Percentiles rank a stretch among this genome's conserved stretches.
These are phyloP conservation scores for Diplocarpon rosae DNA, from an alignment of 2,329 filamentous ascomycete genomes.

Conservation along the genomic window DNA sequence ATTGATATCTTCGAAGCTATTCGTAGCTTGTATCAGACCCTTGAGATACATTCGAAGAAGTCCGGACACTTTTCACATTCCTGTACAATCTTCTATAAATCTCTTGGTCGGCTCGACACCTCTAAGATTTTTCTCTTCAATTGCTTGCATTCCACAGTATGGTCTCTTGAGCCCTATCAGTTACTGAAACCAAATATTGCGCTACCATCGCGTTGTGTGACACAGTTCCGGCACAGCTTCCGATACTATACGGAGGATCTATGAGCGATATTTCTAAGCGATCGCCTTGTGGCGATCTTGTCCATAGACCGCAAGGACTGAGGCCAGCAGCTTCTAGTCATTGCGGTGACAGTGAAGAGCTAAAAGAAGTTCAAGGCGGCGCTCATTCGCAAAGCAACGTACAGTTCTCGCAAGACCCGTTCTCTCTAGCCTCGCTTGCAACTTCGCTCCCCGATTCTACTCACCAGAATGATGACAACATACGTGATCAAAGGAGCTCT, in stretches of 20 bases:
- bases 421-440: constrained; percentile 20
- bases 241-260: constrained; percentile 6
- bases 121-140: too few species aligned
- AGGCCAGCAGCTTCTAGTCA: constrained; percentile 1
- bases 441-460: constrained; percentile 19
- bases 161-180: too few species aligned
- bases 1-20: background rate
- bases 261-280: constrained; percentile 18
- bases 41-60: background rate
- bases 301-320: constrained; percentile 7
- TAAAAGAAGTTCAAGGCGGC: constrained; percentile 2
- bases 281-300: constrained; percentile 10
- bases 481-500: constrained; percentile 14
- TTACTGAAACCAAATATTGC: too few species aligned
- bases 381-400: constrained; percentile 7
- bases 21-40: background rate
- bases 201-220: too few species aligned
- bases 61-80: background rate
- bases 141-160: too few species aligned
- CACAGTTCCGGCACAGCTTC: too few species aligned
- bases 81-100: background rate
- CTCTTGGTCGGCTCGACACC: background rate
- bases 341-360: constrained; percentile 5
- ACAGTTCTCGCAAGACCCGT: constrained; percentile 15
- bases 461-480: constrained; percentile 18